Evolutionary conservation across 2,329 filamentous ascomycete genomes (phyloP).

Genomic region (Dactylellina cionopaga): DNA sequence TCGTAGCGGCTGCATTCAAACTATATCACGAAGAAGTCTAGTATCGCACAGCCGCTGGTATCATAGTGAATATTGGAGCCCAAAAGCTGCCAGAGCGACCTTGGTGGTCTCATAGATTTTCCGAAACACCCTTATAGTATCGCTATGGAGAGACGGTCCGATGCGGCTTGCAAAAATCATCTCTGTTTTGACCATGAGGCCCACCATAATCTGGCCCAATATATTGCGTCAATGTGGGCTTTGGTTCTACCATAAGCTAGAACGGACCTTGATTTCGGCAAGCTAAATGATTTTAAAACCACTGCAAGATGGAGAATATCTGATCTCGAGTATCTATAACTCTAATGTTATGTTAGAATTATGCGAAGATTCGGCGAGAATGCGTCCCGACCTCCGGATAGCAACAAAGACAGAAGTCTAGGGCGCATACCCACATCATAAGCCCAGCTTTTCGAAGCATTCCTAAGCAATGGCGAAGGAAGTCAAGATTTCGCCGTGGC

Average conservation of each 20-base stretch:
- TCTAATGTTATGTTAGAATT: too few relatives aligned
- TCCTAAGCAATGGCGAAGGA: slow-evolving; percentile 25
- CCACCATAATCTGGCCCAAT: background rate
- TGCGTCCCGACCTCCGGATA: too few relatives aligned
- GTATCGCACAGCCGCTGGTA: too few relatives aligned
- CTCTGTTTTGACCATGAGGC: background rate
- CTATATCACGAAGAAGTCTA: too few relatives aligned
- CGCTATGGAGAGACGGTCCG: slow-evolving; percentile 30
- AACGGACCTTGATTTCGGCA: too few relatives aligned
- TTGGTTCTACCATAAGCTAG: background rate
- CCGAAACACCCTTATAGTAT: background rate
- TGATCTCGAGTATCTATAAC: too few relatives aligned
- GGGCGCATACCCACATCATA: background rate
- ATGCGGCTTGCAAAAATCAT: slow-evolving; percentile 13
- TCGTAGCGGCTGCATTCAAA: background rate
- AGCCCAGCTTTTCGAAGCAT: slow-evolving; percentile 21
- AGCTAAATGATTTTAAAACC: too few relatives aligned
- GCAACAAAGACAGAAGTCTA: background rate
- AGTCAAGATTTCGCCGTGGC: slow-evolving; percentile 48
- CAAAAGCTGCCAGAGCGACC: too few relatives aligned
- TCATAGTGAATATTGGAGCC: too few relatives aligned
- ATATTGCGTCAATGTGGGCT: background rate
- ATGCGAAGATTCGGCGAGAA: too few relatives aligned
- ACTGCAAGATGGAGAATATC: too few relatives aligned
- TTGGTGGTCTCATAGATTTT: slow-evolving; percentile 34